phyloP scores from a whole-genome alignment of 1,139 yeast genomes.

The Hanseniaspora uvarum region DNA sequence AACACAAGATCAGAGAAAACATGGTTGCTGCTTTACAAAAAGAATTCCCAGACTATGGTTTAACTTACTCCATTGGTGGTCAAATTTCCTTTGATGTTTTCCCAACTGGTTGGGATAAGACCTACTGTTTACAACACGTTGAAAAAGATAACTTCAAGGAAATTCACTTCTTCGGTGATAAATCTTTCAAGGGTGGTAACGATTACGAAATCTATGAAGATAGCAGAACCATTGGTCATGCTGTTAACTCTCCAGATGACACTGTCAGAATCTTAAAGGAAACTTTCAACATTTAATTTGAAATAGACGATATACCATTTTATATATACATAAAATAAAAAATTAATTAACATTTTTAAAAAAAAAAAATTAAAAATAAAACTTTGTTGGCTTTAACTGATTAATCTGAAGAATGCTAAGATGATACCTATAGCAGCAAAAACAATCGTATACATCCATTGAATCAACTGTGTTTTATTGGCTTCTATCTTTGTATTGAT shows the following conservation, averaged over 20 bases:
- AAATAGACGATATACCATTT: neutral
- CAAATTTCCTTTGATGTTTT: conserved; percentile 97
- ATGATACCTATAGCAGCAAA: conserved; percentile 95
- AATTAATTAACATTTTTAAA: conserved; percentile 2
- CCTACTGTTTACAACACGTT: conserved; percentile 91
- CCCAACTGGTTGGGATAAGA: conserved; percentile 99
- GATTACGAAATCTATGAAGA: conserved; percentile 94
- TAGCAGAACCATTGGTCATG: conserved; percentile 86
- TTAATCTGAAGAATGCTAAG: conserved; percentile 76
- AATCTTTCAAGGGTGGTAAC: conserved; percentile 94
- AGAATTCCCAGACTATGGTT: conserved; percentile 69
- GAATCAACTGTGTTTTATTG: conserved; percentile 92
- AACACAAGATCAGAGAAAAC: conserved; percentile 65
- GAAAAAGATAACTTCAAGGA: conserved; percentile 70
- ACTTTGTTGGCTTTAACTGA: conserved; percentile 39
- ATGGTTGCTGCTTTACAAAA: conserved; percentile 76
- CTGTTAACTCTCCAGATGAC: conserved; percentile 80
- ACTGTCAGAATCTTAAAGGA: conserved; percentile 79
- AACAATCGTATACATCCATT: conserved; percentile 95
- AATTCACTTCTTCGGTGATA: conserved; percentile 98
- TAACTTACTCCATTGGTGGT: conserved; percentile 97
- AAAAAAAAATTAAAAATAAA: neutral
- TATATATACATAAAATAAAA: neutral
- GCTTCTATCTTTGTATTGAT: conserved; percentile 90
- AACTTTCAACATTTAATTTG: conserved; percentile 40